phyloP scores from a whole-genome alignment of 2,329 filamentous ascomycete genomes.

The Chaetomium strumarium region DNA sequence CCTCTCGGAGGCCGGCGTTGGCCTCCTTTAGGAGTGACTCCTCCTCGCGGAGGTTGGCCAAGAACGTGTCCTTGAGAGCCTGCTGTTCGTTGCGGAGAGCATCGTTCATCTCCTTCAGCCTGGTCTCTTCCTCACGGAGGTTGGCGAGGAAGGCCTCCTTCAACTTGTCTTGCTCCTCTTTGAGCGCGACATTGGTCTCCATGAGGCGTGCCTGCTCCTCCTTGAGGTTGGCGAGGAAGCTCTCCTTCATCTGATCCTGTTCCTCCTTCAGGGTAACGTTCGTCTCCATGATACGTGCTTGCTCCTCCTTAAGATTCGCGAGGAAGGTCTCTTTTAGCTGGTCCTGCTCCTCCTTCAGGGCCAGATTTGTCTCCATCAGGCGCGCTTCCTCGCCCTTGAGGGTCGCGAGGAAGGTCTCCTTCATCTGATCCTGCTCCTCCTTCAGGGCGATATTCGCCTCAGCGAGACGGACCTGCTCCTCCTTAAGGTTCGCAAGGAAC shows the following conservation, averaged over 20 bases:
- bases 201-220: conserved; percentile 17
- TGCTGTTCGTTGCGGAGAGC: conserved; percentile 19
- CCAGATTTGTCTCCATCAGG: conserved; percentile 18
- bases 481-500: conserved; percentile 40
- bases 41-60: conserved; percentile 18
- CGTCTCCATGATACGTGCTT: conserved; percentile 18
- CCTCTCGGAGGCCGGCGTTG: conserved; percentile 13
- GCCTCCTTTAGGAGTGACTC: conserved; percentile 18
- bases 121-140: conserved; percentile 29
- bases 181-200: conserved; percentile 17
- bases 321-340: conserved; percentile 22
- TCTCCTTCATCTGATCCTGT: conserved; percentile 15
- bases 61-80: conserved; percentile 18
- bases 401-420: conserved; percentile 45
- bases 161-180: conserved; percentile 21
- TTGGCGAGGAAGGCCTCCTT: conserved; percentile 26
- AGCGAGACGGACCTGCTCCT: conserved; percentile 20
- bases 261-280: conserved; percentile 18
- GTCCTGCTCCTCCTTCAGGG: conserved; percentile 23
- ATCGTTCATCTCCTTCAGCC: conserved; percentile 19
- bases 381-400: conserved; percentile 21
- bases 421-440: conserved; percentile 46
- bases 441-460: conserved; percentile 19
- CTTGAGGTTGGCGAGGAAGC: conserved; percentile 16
- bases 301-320: conserved; percentile 21